Conservation (phyloP, 78 protist genomes). For the Salpingoeca rosetta region DNA sequence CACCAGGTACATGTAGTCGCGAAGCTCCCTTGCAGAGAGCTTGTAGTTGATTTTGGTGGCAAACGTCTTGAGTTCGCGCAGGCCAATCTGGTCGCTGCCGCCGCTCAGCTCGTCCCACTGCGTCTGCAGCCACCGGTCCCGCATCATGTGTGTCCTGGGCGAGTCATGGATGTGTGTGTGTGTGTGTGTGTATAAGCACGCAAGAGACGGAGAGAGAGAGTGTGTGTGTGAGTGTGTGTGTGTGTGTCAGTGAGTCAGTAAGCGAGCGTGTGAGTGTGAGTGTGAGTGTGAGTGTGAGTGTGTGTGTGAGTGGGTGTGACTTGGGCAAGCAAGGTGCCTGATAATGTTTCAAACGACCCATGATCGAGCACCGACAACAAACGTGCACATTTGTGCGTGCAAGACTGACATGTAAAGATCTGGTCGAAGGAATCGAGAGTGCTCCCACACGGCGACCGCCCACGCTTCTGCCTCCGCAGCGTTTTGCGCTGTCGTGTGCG, state of each 20-base stretch:
- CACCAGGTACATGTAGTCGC: neutral
- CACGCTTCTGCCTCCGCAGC: too few species aligned
- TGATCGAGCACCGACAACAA: too few species aligned
- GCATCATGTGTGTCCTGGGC: neutral
- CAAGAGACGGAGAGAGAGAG: neutral
- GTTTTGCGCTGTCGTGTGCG: too few species aligned
- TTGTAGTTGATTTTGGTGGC: neutral
- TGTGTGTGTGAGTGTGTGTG: neutral
- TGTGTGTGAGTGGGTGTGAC: neutral
- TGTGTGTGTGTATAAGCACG: neutral
- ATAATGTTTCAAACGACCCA: too few species aligned
- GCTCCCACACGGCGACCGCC: too few species aligned
- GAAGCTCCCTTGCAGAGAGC: neutral
- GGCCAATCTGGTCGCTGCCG: neutral
- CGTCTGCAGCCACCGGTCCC: neutral
- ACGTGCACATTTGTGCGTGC: too few species aligned
- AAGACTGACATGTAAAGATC: too few species aligned
- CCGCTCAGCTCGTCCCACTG: neutral
- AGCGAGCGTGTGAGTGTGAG: neutral
- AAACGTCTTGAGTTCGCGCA: neutral
- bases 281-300: neutral
- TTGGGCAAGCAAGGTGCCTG: neutral
- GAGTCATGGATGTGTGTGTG: too few species aligned
- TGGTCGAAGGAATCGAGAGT: too few species aligned
- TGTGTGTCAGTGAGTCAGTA: neutral